Conservation (phyloP, 2,329 filamentous ascomycete species). For the Colletotrichum gigasporum region DNA sequence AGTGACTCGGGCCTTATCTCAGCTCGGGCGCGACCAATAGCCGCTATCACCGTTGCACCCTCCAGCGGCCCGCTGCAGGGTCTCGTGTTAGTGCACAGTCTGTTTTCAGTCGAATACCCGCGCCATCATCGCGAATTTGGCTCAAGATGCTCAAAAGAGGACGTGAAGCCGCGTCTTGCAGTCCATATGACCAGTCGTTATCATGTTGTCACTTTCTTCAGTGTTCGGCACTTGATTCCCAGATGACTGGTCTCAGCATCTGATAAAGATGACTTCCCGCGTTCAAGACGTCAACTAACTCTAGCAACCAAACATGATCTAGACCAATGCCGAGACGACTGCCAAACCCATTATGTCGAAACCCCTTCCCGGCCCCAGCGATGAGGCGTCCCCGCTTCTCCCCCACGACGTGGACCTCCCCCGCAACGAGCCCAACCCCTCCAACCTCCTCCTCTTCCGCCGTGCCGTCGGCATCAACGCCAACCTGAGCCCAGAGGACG, state of each 20-base stretch:
- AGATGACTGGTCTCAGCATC: too few species aligned
- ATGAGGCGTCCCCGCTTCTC: constrained; percentile 11
- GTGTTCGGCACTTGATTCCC: too few species aligned
- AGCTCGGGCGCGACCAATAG: constrained; percentile 6
- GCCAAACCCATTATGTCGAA: constrained; percentile 13
- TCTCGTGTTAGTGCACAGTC: constrained; percentile 10
- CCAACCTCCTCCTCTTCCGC: constrained; percentile 53
- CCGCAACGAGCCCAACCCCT: constrained; percentile 39
- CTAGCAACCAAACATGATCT: neutral
- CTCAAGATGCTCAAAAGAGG: neutral
- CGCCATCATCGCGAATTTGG: neutral
- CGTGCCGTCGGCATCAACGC: constrained; percentile 54
- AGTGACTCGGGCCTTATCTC: constrained; percentile 21
- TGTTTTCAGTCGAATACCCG: neutral
- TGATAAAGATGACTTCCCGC: too few species aligned
- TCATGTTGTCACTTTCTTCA: too few species aligned
- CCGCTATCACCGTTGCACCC: constrained; percentile 13
- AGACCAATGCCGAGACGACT: neutral
- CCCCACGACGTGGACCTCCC: neutral
- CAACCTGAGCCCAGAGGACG: constrained; percentile 33
- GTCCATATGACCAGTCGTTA: neutral
- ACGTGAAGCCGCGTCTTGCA: neutral
- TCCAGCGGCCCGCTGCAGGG: constrained; percentile 12
- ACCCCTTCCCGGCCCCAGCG: neutral
- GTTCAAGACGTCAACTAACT: too few species aligned